Evolutionary conservation across 169 alveolate species (phyloP), one percentile per base, ranked within the genome.

Genomic region (Miamiensis avidus): DNA sequence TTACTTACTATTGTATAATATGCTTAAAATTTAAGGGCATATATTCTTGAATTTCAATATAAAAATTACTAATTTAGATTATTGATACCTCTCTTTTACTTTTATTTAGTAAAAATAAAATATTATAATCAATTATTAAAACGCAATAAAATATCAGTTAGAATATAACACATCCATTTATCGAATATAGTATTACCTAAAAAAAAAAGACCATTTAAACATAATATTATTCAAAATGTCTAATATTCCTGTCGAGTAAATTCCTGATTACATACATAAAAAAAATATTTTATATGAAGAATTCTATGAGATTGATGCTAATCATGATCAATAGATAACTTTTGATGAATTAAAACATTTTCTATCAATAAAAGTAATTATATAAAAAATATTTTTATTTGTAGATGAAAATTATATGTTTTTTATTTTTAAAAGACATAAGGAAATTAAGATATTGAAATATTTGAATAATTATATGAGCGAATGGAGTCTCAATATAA

Each of bases 241-340:
- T 25, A 30, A 75, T 25, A 31, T 1, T 1, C n/a, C n/a, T n/a
- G n/a, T n/a, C n/a, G n/a, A n/a, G n/a, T n/a, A n/a, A n/a, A n/a
- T n/a, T n/a, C n/a, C n/a, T n/a, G n/a, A n/a, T n/a, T n/a, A n/a
- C n/a, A n/a, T n/a, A 78, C 25, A 27, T 26, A 78, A 78, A 33
- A 26, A 33, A 78, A 33, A 33, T 25, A 78, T 78, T 34, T 34
- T 78, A 78, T 33, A 74, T 27, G 34, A 78, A 27, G 83, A 78
- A 33, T 78, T 78, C 34, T 27, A n/a, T 0, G 83, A 78, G 34
- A 27, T 25, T 11, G 83, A 78, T 34, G 29, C 34, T 31, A 78
- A 65, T 34, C 74, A 33, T 78, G 74, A 33, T 28, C 75, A 78
- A 33, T 78, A 78, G 32, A 29, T 78, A 33, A 33, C 83, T 33